Evolutionary conservation across 2,329 filamentous ascomycete genomes (phyloP).

Genomic region (Arthrobotrys sinensis): DNA sequence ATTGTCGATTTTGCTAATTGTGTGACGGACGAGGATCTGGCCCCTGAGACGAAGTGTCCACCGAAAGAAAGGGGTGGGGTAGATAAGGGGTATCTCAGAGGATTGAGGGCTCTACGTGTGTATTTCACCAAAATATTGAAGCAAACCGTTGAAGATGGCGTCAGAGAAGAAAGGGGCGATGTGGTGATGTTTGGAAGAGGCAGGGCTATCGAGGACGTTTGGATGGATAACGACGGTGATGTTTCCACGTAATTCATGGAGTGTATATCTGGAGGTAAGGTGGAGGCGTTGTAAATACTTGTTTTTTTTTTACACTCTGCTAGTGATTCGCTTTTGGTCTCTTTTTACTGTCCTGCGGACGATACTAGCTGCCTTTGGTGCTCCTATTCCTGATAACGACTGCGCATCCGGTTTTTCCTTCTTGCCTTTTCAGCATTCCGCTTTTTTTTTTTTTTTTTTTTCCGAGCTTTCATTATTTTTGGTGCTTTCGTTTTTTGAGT

Average conservation of each 20-base stretch:
- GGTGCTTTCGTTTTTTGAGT: neutral
- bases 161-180: constrained; percentile 69
- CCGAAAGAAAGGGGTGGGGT: constrained; percentile 84
- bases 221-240: constrained; percentile 64
- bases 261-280: constrained; percentile 25
- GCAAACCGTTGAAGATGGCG: constrained; percentile 75
- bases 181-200: constrained; percentile 66
- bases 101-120: constrained; percentile 81
- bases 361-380: neutral
- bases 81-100: constrained; percentile 90
- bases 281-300: constrained; percentile 26
- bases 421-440: neutral
- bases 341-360: neutral
- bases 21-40: constrained; percentile 85
- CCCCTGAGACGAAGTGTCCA: constrained; percentile 78
- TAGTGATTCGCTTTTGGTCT: neutral
- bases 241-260: constrained; percentile 62
- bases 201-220: constrained; percentile 64
- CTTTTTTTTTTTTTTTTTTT: neutral
- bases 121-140: constrained; percentile 91
- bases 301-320: neutral
- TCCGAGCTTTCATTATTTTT: neutral
- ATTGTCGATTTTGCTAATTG: constrained; percentile 99
- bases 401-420: neutral
- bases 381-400: constrained; percentile 5